Evolutionary conservation across 805 yeast species (phyloP).

Genomic region (Saccharomycopsis fodiens): DNA sequence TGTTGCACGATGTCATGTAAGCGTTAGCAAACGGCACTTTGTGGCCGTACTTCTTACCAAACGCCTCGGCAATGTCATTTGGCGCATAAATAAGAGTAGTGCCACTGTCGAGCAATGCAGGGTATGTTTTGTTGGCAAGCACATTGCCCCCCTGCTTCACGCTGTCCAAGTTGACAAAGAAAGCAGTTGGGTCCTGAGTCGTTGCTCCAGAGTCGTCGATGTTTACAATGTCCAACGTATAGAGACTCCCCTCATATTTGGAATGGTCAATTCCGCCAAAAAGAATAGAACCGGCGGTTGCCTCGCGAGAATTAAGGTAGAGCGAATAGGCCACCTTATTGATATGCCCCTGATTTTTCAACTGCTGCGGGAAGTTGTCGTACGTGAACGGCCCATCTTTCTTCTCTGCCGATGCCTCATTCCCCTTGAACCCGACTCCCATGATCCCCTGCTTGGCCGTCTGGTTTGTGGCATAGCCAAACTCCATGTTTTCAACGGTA

Average conservation of each 20-base stretch:
- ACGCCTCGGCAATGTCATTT: slow-evolving; percentile 12
- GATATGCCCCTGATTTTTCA: slow-evolving; percentile 35
- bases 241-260: slow-evolving; percentile 37
- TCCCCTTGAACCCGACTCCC: slow-evolving; percentile 16
- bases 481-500: slow-evolving; percentile 8
- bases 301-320: slow-evolving; percentile 31
- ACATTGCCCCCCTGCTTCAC: not conserved
- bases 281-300: slow-evolving; percentile 31
- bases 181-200: slow-evolving; percentile 38
- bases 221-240: slow-evolving; percentile 32
- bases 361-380: slow-evolving; percentile 25
- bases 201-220: slow-evolving; percentile 41
- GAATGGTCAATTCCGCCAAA: slow-evolving; percentile 51
- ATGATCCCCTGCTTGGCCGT: slow-evolving; percentile 15
- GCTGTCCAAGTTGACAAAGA: slow-evolving; percentile 20
- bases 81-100: slow-evolving; percentile 41
- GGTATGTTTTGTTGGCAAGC: slow-evolving; percentile 24
- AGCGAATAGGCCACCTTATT: slow-evolving; percentile 37
- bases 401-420: slow-evolving; percentile 37
- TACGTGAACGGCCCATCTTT: slow-evolving; percentile 30
- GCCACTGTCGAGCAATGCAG: slow-evolving; percentile 39
- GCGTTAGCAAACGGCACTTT: slow-evolving; percentile 1
- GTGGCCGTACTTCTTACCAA: slow-evolving; percentile 12
- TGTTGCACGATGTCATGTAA: slow-evolving; percentile 10
- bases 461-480: slow-evolving; percentile 16